Evolutionary conservation across 2,329 filamentous ascomycete species (phyloP).

Genomic region (Alternaria longipes): DNA sequence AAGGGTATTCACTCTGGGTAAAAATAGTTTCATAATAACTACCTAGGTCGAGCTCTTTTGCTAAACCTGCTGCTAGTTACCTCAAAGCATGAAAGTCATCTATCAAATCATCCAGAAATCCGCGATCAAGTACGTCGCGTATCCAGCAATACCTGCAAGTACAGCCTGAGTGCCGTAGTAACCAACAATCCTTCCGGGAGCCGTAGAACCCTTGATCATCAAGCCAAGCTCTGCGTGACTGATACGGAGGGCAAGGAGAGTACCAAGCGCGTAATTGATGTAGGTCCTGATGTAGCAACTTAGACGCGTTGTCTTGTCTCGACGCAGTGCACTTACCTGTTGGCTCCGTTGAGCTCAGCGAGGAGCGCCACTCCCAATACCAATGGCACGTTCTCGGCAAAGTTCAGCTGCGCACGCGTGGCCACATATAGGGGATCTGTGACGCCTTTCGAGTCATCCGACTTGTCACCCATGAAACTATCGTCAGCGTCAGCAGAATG

Average conservation of each 20-base stretch:
- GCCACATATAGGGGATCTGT: slow-evolving; percentile 49
- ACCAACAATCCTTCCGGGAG: slow-evolving; percentile 37
- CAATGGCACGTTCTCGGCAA: slow-evolving; percentile 56
- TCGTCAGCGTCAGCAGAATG: slow-evolving; percentile 14
- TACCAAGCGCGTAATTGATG: slow-evolving; percentile 51
- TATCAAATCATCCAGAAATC: slow-evolving; percentile 39
- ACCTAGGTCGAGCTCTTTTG: background rate
- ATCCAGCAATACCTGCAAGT: slow-evolving; percentile 40
- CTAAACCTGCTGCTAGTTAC: background rate
- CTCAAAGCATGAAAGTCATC: background rate
- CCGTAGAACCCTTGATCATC: slow-evolving; percentile 31
- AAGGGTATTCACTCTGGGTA: background rate
- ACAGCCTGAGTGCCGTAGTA: slow-evolving; percentile 45
- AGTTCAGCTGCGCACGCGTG: slow-evolving; percentile 53
- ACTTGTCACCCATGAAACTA: slow-evolving; percentile 40
- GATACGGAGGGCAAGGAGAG: slow-evolving; percentile 52
- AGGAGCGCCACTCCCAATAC: slow-evolving; percentile 51
- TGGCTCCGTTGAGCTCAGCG: slow-evolving; percentile 58
- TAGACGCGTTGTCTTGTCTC: slow-evolving; percentile 4
- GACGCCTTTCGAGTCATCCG: slow-evolving; percentile 21
- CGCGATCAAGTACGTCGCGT: slow-evolving; percentile 44
- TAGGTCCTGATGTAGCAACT: slow-evolving; percentile 28
- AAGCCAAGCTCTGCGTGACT: slow-evolving; percentile 54
- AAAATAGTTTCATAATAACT: background rate
- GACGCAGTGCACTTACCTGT: slow-evolving; percentile 31